phyloP scores from a whole-genome alignment of 768 basidiomycete genomes.

The Rhodotorula babjevae region DNA sequence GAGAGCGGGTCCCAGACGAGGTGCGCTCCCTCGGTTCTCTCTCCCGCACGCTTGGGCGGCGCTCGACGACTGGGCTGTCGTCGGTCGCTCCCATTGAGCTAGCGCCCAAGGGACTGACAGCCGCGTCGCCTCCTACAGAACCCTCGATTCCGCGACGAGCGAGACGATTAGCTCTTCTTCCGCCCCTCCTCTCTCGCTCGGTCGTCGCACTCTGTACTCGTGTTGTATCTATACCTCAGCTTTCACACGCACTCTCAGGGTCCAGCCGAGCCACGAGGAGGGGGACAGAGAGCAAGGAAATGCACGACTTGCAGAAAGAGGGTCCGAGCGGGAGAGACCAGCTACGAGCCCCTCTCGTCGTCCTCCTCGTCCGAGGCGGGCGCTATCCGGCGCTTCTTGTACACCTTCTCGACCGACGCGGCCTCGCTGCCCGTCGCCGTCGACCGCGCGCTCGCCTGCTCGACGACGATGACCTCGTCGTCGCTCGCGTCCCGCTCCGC shows the following conservation, averaged over 20 bases:
- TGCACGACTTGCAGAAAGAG: not conserved
- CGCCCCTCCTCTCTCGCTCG: not conserved
- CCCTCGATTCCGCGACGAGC: slow-evolving; percentile 42
- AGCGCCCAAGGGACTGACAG: too few relatives aligned
- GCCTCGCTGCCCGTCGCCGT: too few relatives aligned
- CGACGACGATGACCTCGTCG: not conserved
- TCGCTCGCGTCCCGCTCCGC: not conserved
- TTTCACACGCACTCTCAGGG: too few relatives aligned
- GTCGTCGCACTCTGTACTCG: not conserved
- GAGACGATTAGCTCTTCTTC: slow-evolving; percentile 28
- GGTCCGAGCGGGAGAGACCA: too few relatives aligned
- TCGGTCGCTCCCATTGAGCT: too few relatives aligned
- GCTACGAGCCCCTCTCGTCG: not conserved
- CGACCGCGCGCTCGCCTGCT: too few relatives aligned
- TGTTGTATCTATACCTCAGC: slow-evolving; percentile 5
- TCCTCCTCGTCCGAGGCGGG: slow-evolving; percentile 27
- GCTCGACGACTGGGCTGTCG: not conserved
- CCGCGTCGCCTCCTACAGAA: slow-evolving; percentile 20
- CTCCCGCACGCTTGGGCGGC: not conserved
- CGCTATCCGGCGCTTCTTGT: slow-evolving; percentile 30
- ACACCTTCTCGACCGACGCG: not conserved
- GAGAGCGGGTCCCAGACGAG: slow-evolving; percentile 40
- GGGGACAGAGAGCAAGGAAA: too few relatives aligned
- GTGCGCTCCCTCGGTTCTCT: slow-evolving; percentile 18
- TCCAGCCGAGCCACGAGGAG: not conserved